Conservation (phyloP, 495 filamentous ascomycete species). For the Neurospora hispaniola region DNA sequence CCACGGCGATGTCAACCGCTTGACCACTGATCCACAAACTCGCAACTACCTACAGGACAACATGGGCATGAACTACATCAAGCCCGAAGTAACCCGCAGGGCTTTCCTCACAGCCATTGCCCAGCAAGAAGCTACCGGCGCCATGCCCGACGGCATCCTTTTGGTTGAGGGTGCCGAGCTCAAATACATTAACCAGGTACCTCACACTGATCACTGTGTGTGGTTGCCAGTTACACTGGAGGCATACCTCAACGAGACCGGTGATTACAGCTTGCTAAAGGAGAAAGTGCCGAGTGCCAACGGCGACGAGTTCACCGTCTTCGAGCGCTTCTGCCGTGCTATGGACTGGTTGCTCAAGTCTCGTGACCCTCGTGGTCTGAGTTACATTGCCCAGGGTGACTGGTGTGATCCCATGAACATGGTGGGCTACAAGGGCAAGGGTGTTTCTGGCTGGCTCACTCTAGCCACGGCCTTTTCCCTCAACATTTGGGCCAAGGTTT, state of each 20-base stretch:
- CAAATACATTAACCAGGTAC: constrained; percentile 50
- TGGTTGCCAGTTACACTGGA: constrained; percentile 45
- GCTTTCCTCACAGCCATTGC: constrained; percentile 38
- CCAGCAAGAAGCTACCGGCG: constrained; percentile 43
- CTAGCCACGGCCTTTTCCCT: constrained; percentile 41
- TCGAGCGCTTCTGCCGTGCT: constrained; percentile 41
- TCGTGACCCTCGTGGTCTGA: constrained; percentile 42
- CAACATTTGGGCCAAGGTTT: constrained; percentile 41
- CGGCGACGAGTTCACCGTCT: constrained; percentile 38
- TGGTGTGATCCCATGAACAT: constrained; percentile 54
- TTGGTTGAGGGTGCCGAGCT: constrained; percentile 43
- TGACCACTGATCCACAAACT: constrained; percentile 48
- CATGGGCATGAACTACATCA: constrained; percentile 51
- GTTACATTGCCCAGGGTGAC: constrained; percentile 47
- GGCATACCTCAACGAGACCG: constrained; percentile 43
- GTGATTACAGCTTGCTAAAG: constrained; percentile 38
- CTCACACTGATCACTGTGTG: constrained; percentile 48
- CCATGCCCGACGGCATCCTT: constrained; percentile 48
- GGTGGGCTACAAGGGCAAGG: constrained; percentile 46
- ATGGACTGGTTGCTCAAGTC: constrained; percentile 42
- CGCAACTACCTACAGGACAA: constrained; percentile 50
- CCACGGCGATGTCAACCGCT: constrained; percentile 47
- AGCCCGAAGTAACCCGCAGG: constrained; percentile 35
- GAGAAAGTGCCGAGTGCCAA: constrained; percentile 31
- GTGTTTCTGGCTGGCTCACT: constrained; percentile 48